These are phyloP conservation scores for Podosphaera aphanis DNA, from an alignment of 2,329 filamentous ascomycete genomes.

Conservation along the genomic window DNA sequence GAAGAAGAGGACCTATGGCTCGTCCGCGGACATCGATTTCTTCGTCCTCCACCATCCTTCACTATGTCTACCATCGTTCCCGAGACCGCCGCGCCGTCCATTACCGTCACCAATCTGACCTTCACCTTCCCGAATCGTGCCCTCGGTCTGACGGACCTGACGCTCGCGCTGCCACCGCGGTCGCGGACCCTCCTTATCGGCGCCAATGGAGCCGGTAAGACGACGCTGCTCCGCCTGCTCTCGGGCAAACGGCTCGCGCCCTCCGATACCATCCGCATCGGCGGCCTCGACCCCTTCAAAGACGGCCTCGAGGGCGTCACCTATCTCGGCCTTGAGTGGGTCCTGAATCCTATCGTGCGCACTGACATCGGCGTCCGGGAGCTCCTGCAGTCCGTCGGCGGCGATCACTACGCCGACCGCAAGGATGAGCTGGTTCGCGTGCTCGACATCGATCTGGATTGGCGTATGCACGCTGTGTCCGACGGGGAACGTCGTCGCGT, in stretches of 20 bases:
- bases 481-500: conserved; percentile 83
- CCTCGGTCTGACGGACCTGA: conserved; percentile 52
- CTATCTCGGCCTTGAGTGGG: conserved; percentile 94
- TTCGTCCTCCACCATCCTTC: not conserved
- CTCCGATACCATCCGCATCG: conserved; percentile 46
- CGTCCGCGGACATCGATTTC: not conserved
- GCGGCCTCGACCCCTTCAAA: conserved; percentile 77
- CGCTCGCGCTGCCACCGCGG: conserved; percentile 52
- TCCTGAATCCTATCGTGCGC: conserved; percentile 85
- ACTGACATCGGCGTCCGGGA: conserved; percentile 83
- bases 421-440: conserved; percentile 72
- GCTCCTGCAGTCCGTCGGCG: conserved; percentile 65
- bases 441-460: conserved; percentile 72
- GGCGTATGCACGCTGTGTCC: conserved; percentile 89
- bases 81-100: conserved; percentile 17
- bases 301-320: conserved; percentile 78
- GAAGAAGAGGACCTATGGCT: too few relatives aligned
- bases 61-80: not conserved
- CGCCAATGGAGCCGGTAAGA: conserved; percentile 93
- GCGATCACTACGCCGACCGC: conserved; percentile 56
- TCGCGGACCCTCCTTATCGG: conserved; percentile 83
- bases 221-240: conserved; percentile 73
- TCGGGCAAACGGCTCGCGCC: conserved; percentile 88
- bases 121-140: conserved; percentile 68
- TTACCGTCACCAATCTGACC: conserved; percentile 52